These are phyloP conservation scores for Alternaria angustiovoidea DNA, from an alignment of 2,329 filamentous ascomycete genomes.

Conservation along the genomic window DNA sequence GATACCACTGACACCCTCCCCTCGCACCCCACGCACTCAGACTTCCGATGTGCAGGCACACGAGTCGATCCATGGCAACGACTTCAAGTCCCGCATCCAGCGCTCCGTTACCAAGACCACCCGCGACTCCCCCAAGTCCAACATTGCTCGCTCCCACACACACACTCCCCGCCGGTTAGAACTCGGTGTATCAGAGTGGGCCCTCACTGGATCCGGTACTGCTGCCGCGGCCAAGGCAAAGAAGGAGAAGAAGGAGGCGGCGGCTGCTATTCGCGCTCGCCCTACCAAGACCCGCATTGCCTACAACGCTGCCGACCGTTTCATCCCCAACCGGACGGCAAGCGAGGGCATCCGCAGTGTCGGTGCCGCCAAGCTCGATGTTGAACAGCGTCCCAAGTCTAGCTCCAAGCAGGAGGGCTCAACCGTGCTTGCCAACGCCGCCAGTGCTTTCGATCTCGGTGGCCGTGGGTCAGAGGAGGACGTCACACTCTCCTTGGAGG, in stretches of 20 bases:
- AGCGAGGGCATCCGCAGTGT: conserved; percentile 87
- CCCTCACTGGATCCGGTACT: conserved; percentile 80
- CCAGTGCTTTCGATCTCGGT: conserved; percentile 70
- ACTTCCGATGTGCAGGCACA: conserved; percentile 57
- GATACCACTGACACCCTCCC: conserved; percentile 93
- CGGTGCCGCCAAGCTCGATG: conserved; percentile 83
- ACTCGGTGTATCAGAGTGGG: conserved; percentile 91
- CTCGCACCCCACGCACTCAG: conserved; percentile 66
- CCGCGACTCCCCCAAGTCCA: conserved; percentile 93
- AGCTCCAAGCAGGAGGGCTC: conserved; percentile 76
- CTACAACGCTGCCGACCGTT: conserved; percentile 83
- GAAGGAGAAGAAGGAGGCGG: conserved; percentile 46
- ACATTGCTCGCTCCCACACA: conserved; percentile 78
- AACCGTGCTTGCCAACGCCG: conserved; percentile 76
- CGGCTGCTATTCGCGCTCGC: conserved; percentile 37
- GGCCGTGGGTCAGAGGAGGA: conserved; percentile 73
- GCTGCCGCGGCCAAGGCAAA: conserved; percentile 50
- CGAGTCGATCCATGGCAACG: conserved; percentile 77
- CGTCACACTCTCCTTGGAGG: conserved; percentile 76
- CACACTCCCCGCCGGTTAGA: conserved; percentile 82
- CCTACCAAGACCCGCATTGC: conserved; percentile 51
- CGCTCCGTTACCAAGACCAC: conserved; percentile 71
- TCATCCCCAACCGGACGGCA: conserved; percentile 91
- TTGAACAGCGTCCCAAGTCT: conserved; percentile 68
- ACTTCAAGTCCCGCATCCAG: conserved; percentile 80